Conservation (phyloP, 164 flowering plant species). For the Vitis rotundifolia region DNA sequence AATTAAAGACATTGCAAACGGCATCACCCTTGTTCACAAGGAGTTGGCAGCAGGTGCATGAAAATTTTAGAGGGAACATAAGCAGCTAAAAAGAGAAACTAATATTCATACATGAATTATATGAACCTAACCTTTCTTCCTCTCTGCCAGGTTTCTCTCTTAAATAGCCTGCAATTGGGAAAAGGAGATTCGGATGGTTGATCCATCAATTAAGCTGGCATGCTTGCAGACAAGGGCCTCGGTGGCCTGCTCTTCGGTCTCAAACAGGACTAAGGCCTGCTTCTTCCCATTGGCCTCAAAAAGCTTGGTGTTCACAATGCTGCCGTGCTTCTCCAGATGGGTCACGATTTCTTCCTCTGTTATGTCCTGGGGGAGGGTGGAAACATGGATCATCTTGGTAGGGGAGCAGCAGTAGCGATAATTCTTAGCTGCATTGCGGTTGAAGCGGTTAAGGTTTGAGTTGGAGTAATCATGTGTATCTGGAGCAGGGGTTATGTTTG, state of each 20-base stretch:
- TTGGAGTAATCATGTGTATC: conserved; percentile 86
- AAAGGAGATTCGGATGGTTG: conserved; percentile 82
- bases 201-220: conserved; percentile 70
- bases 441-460: conserved; percentile 95
- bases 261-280: conserved; percentile 86
- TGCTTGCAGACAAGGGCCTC: conserved; percentile 99
- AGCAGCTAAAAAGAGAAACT: too few species aligned
- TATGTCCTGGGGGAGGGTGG: conserved; percentile 79
- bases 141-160: not conserved
- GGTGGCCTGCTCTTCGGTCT: conserved; percentile 92
- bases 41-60: too few species aligned
- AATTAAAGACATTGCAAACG: too few species aligned
- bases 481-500: conserved; percentile 76
- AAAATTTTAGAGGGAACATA: too few species aligned
- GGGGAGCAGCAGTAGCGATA: conserved; percentile 98
- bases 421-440: conserved; percentile 94
- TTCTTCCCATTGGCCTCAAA: conserved; percentile 96
- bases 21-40: too few species aligned
- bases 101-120: too few species aligned
- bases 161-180: conserved; percentile 85
- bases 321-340: conserved; percentile 86
- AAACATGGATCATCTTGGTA: conserved; percentile 94
- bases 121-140: too few species aligned
- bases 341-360: conserved; percentile 78
- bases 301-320: conserved; percentile 69